phyloP scores from a whole-genome alignment of 768 basidiomycete species.

The Tephrocybe sp. region DNA sequence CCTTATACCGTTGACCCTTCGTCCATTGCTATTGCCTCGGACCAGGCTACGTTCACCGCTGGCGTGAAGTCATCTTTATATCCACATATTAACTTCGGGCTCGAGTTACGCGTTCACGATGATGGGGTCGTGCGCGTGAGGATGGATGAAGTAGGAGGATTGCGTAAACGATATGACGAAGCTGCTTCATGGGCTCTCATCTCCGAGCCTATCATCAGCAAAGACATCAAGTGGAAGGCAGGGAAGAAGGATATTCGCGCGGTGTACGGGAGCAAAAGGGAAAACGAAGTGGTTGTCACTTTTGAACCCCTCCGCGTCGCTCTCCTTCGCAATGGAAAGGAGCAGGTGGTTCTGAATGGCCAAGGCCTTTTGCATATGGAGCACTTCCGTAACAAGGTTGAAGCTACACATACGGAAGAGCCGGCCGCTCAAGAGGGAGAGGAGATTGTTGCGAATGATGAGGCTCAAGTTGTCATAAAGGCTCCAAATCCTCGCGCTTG shows the following conservation, averaged over 20 bases:
- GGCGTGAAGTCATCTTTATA: slow-evolving; percentile 78
- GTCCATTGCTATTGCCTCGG: slow-evolving; percentile 48
- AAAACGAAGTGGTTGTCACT: slow-evolving; percentile 63
- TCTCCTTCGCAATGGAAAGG: slow-evolving; percentile 69
- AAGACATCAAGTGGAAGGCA: slow-evolving; percentile 58
- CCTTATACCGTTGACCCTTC: slow-evolving; percentile 77
- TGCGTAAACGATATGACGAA: slow-evolving; percentile 88
- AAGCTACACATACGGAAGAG: slow-evolving; percentile 40
- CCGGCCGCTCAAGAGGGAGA: slow-evolving; percentile 41
- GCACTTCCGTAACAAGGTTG: slow-evolving; percentile 77
- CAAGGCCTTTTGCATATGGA: slow-evolving; percentile 95
- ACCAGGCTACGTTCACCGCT: slow-evolving; percentile 67
- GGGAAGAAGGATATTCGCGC: slow-evolving; percentile 65
- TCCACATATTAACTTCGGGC: slow-evolving; percentile 76
- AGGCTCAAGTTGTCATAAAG: slow-evolving; percentile 53
- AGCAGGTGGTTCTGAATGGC: slow-evolving; percentile 88
- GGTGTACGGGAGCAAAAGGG: slow-evolving; percentile 60
- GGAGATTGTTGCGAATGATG: slow-evolving; percentile 31
- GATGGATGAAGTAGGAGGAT: slow-evolving; percentile 84
- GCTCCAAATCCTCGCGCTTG: slow-evolving; percentile 55
- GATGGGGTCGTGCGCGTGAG: slow-evolving; percentile 89
- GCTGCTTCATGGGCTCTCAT: slow-evolving; percentile 87
- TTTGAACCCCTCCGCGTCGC: slow-evolving; percentile 77
- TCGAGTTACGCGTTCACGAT: slow-evolving; percentile 81
- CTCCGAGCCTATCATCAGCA: slow-evolving; percentile 63